These are phyloP conservation scores for Whalleya microplaca DNA, from an alignment of 2,329 filamentous ascomycete species.

Conservation along the genomic window DNA sequence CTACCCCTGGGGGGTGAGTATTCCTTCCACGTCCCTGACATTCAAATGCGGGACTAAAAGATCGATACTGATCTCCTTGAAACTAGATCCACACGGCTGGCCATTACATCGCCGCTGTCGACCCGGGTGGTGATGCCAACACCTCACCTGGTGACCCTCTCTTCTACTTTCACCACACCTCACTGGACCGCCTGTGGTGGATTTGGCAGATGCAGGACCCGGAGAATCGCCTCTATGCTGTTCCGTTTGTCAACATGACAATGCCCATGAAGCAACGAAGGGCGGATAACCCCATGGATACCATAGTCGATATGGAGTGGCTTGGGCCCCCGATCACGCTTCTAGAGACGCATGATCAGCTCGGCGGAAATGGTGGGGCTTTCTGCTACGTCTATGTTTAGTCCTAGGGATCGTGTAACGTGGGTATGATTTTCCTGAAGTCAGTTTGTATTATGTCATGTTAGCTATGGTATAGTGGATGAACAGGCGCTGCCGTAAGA, in stretches of 20 bases:
- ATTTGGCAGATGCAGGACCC: constrained; percentile 47
- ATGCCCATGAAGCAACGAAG: constrained; percentile 29
- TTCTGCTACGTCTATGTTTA: constrained; percentile 38
- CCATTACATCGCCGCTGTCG: constrained; percentile 42
- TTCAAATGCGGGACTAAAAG: background rate
- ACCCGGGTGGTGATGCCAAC: constrained; percentile 42
- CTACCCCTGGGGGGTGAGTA: constrained; percentile 44
- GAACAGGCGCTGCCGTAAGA: too few species aligned
- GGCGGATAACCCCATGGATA: constrained; percentile 23
- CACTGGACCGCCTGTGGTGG: constrained; percentile 46
- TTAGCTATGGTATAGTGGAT: too few species aligned
- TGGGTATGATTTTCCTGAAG: too few species aligned
- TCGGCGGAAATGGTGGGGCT: constrained; percentile 30
- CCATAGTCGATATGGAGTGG: constrained; percentile 35
- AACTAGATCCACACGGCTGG: constrained; percentile 41
- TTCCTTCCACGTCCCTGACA: background rate
- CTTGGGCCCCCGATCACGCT: constrained; percentile 34
- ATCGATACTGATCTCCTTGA: constrained; percentile 13
- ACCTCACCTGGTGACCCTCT: constrained; percentile 44
- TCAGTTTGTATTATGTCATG: too few species aligned
- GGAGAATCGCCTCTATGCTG: constrained; percentile 37
- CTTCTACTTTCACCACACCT: constrained; percentile 46
- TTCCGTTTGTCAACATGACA: constrained; percentile 28
- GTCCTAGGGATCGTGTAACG: background rate
- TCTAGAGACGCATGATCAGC: constrained; percentile 35